These are phyloP conservation scores for Herpetomonas samuelpessoai DNA, from an alignment of 208 protist species.

Conservation along the genomic window DNA sequence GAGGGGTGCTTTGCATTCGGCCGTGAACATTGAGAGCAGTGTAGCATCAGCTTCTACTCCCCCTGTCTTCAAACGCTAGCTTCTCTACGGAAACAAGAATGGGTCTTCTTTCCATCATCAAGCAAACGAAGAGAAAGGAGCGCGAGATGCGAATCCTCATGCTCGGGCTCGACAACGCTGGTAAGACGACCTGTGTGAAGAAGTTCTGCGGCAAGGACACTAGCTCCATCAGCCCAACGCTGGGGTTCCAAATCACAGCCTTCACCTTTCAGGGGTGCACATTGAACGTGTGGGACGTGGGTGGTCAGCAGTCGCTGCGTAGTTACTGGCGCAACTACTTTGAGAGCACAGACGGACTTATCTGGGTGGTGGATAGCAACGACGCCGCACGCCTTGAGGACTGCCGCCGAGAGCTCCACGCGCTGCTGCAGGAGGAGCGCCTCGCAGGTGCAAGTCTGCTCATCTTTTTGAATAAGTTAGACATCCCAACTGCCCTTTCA, in stretches of 20 bases:
- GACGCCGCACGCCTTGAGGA: conserved; percentile 90
- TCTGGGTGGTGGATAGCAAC: conserved; percentile 97
- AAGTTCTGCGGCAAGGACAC: conserved; percentile 99
- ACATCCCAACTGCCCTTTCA: conserved; percentile 88
- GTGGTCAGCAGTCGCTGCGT: conserved; percentile 99
- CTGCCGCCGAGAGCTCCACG: conserved; percentile 94
- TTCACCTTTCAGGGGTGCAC: conserved; percentile 96
- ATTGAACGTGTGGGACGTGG: conserved; percentile 99
- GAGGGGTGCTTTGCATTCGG: too few species aligned
- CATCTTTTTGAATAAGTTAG: conserved; percentile 99
- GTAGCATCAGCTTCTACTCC: too few species aligned
- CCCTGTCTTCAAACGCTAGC: too few species aligned
- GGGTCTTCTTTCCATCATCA: conserved; percentile 98
- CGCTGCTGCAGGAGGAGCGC: conserved; percentile 95
- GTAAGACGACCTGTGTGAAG: conserved; percentile 99
- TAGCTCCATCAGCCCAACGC: conserved; percentile 96
- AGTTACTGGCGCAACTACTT: conserved; percentile 99
- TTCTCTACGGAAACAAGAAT: conserved; percentile 50
- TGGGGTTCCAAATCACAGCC: conserved; percentile 99
- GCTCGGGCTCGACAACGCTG: conserved; percentile 95
- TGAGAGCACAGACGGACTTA: conserved; percentile 95
- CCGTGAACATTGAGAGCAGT: too few species aligned
- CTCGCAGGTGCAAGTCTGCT: conserved; percentile 98
- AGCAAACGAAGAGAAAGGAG: conserved; percentile 98
- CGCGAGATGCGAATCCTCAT: conserved; percentile 99